Conservation (phyloP, 2,329 filamentous ascomycete genomes). For the Pseudocercospora fuligena region DNA sequence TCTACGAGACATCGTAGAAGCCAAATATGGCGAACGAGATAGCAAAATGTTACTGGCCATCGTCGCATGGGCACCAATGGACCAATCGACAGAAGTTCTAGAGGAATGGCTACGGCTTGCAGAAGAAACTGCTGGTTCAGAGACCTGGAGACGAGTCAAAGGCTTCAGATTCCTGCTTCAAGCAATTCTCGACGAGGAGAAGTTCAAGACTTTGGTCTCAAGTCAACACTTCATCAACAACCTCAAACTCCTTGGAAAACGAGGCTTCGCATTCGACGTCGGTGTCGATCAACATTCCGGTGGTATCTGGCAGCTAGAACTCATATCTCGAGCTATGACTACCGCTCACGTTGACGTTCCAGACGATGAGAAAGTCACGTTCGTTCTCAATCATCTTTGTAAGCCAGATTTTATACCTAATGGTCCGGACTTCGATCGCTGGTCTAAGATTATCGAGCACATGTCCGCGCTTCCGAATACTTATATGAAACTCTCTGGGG, state of each 20-base stretch:
- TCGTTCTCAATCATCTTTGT: constrained; percentile 85
- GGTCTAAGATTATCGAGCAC: constrained; percentile 70
- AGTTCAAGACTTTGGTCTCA: constrained; percentile 43
- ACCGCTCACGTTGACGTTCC: constrained; percentile 64
- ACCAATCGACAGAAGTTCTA: constrained; percentile 65
- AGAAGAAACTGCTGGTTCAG: constrained; percentile 63
- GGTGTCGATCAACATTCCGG: constrained; percentile 81
- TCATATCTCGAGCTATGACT: constrained; percentile 43
- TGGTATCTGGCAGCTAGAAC: constrained; percentile 64
- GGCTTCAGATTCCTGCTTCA: constrained; percentile 86
- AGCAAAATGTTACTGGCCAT: constrained; percentile 67
- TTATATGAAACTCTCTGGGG: constrained; percentile 93
- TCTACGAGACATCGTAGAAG: constrained; percentile 68
- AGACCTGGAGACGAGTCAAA: constrained; percentile 68
- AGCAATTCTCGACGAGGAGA: constrained; percentile 43
- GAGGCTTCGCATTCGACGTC: constrained; percentile 75
- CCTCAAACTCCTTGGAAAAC: constrained; percentile 62
- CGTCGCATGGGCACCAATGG: constrained; percentile 85
- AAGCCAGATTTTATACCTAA: constrained; percentile 69
- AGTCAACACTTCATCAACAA: constrained; percentile 49
- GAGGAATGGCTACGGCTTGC: constrained; percentile 68
- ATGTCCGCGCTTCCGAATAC: constrained; percentile 68
- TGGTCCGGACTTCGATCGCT: constrained; percentile 64
- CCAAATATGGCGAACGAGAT: constrained; percentile 51
- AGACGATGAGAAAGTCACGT: constrained; percentile 64